These are phyloP conservation scores for Adansonia grandidieri DNA, from an alignment of 441 rosid genomes.

Conservation along the genomic window DNA sequence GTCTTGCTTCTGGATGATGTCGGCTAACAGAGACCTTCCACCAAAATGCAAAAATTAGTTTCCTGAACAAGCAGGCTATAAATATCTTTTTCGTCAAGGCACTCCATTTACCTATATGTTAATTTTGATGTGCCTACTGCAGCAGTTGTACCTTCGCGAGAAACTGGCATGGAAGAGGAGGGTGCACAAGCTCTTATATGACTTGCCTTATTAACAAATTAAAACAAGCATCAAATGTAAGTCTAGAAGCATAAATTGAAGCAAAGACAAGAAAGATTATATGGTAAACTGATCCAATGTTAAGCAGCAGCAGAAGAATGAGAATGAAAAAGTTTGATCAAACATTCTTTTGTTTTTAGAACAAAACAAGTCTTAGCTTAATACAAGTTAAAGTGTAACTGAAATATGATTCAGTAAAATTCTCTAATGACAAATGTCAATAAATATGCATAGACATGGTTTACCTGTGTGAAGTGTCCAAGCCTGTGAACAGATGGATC, in stretches of 20 bases:
- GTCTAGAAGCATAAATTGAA: conserved; percentile 18
- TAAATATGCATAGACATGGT: conserved; percentile 8
- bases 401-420: conserved; percentile 14
- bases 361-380: not conserved
- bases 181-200: conserved; percentile 58
- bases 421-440: conserved; percentile 5
- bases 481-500: conserved; percentile 64
- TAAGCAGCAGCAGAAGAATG: conserved; percentile 13
- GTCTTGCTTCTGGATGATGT: conserved; percentile 90
- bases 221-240: conserved; percentile 24
- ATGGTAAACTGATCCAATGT: conserved; percentile 15
- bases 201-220: conserved; percentile 52
- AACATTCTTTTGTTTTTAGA: not conserved
- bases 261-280: conserved; percentile 15
- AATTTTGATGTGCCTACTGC: conserved; percentile 63
- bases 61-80: conserved; percentile 30
- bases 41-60: conserved; percentile 44
- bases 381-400: not conserved
- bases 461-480: conserved; percentile 82
- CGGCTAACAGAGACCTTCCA: conserved; percentile 94
- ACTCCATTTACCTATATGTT: conserved; percentile 70
- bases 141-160: conserved; percentile 51
- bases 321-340: not conserved
- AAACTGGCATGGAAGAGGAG: conserved; percentile 53
- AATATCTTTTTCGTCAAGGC: conserved; percentile 25